These are phyloP conservation scores for Vitellaria paradoxa DNA, from an alignment of 179 eudicot genomes.

Conservation along the genomic window DNA sequence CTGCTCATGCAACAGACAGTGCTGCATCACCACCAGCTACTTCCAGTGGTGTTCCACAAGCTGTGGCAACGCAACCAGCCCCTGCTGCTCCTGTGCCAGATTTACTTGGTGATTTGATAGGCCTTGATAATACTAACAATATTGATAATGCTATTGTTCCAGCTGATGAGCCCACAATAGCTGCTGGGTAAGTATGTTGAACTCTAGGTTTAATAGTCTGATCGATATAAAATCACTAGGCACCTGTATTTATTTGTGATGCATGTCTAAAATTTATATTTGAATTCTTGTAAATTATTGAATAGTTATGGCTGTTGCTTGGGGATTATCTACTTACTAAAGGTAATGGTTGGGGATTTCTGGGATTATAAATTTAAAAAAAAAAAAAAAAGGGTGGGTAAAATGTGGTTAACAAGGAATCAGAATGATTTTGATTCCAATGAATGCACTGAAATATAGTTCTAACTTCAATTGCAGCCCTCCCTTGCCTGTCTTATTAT, in stretches of 20 bases:
- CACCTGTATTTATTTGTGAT: background rate
- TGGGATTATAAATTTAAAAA: background rate
- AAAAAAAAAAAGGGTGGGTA: background rate
- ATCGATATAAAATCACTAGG: background rate
- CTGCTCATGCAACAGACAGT: conserved; percentile 50
- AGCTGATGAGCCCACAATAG: conserved; percentile 58
- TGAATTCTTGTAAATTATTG: background rate
- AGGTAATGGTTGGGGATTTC: background rate
- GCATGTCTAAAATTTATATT: background rate
- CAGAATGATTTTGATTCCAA: background rate
- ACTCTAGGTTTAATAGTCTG: background rate
- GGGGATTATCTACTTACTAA: background rate
- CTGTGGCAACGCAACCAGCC: conserved; percentile 48
- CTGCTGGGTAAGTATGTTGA: conserved; percentile 58
- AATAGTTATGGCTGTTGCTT: background rate
- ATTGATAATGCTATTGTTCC: conserved; percentile 61
- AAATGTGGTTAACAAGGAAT: background rate
- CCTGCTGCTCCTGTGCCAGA: conserved; percentile 83
- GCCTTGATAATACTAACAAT: conserved; percentile 62
- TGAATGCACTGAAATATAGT: conserved; percentile 10
- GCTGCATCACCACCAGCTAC: conserved; percentile 67
- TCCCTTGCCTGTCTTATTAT: conserved; percentile 74
- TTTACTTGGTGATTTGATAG: conserved; percentile 85
- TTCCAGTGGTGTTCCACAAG: conserved; percentile 36
- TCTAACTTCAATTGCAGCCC: conserved; percentile 55